Percentiles rank a stretch among this genome's conserved stretches.
These are phyloP conservation scores for Pichia sp. DNA, from an alignment of 1,139 yeast genomes.

Conservation along the genomic window DNA sequence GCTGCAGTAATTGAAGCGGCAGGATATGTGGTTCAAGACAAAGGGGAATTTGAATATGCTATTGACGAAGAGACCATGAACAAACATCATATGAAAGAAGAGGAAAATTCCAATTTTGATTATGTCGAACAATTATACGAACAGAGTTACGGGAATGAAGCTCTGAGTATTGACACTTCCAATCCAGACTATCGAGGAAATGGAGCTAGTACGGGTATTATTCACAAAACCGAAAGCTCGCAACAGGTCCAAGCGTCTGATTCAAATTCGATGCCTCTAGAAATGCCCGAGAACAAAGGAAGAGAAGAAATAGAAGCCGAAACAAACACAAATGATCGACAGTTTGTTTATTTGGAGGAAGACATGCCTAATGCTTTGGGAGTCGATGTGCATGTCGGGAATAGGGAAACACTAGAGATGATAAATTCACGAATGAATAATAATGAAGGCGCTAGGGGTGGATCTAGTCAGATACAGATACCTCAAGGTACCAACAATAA, in stretches of 20 bases:
- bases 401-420: constrained; percentile 3
- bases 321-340: too few relatives aligned
- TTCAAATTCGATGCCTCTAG: too few relatives aligned
- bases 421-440: neutral
- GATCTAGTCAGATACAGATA: too few relatives aligned
- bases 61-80: neutral
- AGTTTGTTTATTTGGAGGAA: too few relatives aligned
- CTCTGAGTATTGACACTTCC: constrained; percentile 10
- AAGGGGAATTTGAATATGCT: constrained; percentile 1
- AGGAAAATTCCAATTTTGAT: constrained; percentile 6
- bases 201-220: constrained; percentile 6
- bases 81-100: neutral
- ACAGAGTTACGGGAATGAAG: constrained; percentile 20
- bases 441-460: too few relatives aligned
- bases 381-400: constrained; percentile 6
- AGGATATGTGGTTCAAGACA: constrained; percentile 26
- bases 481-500: neutral
- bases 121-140: constrained; percentile 25
- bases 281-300: too few relatives aligned
- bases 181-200: constrained; percentile 23
- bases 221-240: neutral
- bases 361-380: neutral
- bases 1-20: neutral
- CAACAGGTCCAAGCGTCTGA: too few relatives aligned
- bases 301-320: too few relatives aligned